phyloP scores from a whole-genome alignment of 2,329 filamentous ascomycete species.

The Neonectria neomacrospora region DNA sequence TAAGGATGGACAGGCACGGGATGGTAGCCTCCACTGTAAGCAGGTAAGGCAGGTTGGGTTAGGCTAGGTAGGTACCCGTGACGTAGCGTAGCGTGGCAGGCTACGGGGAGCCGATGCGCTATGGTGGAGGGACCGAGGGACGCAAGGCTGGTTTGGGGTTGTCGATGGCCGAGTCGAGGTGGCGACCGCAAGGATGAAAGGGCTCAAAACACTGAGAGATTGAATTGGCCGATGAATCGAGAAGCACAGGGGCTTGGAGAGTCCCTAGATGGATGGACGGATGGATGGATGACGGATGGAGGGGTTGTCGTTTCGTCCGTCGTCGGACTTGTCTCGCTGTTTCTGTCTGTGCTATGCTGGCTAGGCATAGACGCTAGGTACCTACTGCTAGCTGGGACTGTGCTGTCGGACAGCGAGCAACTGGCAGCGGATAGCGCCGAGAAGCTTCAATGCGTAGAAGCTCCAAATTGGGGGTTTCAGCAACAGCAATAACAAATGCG shows the following conservation, averaged over 20 bases:
- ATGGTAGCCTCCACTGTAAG: too few relatives aligned
- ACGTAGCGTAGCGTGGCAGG: conserved; percentile 25
- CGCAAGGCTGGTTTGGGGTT: background rate
- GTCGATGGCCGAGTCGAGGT: background rate
- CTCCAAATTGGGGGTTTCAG: background rate
- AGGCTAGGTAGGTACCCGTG: conserved; percentile 26
- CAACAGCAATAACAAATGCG: conserved; percentile 4
- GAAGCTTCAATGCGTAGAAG: background rate
- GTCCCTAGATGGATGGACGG: conserved; percentile 21
- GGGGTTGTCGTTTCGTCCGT: conserved; percentile 13
- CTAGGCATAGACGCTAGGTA: conserved; percentile 8
- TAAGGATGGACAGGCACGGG: background rate
- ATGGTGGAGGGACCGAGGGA: conserved; percentile 7
- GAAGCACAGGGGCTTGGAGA: conserved; percentile 26
- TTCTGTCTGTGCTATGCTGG: conserved; percentile 9
- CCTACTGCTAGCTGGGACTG: conserved; percentile 5
- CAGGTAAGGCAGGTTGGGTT: background rate
- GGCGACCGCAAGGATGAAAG: conserved; percentile 10
- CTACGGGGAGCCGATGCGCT: conserved; percentile 17
- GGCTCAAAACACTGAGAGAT: conserved; percentile 1
- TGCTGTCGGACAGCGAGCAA: background rate
- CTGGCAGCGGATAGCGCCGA: background rate
- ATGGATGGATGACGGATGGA: conserved; percentile 9
- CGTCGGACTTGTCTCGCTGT: conserved; percentile 28
- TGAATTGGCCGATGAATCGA: conserved; percentile 14